Evolutionary conservation across 2,329 filamentous ascomycete genomes (phyloP).

Genomic region (Cladosporium sp.): DNA sequence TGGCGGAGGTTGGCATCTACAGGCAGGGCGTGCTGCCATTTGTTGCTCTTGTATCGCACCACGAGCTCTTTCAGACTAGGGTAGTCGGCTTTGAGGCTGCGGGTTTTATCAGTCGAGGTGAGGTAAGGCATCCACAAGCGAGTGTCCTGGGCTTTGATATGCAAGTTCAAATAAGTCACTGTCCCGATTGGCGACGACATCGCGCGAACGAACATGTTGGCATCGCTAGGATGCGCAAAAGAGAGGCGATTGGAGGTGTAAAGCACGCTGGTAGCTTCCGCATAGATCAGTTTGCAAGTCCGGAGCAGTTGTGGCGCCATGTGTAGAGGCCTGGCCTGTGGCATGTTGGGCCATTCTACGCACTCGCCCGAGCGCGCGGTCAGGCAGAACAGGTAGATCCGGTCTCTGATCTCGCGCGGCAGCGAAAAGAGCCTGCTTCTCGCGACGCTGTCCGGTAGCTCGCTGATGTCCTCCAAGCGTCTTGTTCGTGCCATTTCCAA

Average conservation of each 20-base stretch:
- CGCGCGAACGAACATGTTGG: conserved; percentile 42
- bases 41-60: conserved; percentile 37
- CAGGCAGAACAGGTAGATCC: conserved; percentile 39
- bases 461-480: conserved; percentile 17
- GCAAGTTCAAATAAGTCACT: conserved; percentile 34
- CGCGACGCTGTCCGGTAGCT: conserved; percentile 35
- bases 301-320: conserved; percentile 38
- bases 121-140: conserved; percentile 43
- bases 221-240: conserved; percentile 42
- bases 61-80: conserved; percentile 35
- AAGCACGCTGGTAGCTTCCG: conserved; percentile 39
- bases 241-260: conserved; percentile 39
- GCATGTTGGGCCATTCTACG: conserved; percentile 37
- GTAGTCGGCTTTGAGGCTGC: conserved; percentile 39
- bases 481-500: conserved; percentile 29
- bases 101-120: conserved; percentile 32
- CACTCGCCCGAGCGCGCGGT: conserved; percentile 31
- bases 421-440: conserved; percentile 38
- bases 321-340: conserved; percentile 20
- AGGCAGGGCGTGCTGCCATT: conserved; percentile 34
- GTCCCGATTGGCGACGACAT: conserved; percentile 29
- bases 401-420: conserved; percentile 41
- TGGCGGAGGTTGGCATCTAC: conserved; percentile 35
- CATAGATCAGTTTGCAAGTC: conserved; percentile 35
- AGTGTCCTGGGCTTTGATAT: conserved; percentile 38